Evolutionary conservation across 139 green algal species (phyloP).

Genomic region (Tetraselmis chui): DNA sequence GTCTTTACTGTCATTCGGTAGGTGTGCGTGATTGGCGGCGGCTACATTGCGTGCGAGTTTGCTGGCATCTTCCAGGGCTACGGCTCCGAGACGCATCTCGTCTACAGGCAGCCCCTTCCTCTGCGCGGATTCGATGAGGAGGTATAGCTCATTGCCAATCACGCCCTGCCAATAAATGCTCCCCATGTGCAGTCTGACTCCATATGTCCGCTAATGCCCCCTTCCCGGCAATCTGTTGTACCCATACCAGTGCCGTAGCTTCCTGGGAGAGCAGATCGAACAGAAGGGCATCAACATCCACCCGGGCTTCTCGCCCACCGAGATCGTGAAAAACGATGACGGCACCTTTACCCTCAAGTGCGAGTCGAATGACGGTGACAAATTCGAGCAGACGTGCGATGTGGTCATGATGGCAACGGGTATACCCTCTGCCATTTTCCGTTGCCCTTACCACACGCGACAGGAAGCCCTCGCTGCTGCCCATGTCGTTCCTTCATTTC

Average conservation of each 20-base stretch:
- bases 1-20: no score
- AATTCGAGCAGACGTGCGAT: slow-evolving; percentile 35
- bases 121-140: not conserved
- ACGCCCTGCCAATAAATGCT: no score
- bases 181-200: no score
- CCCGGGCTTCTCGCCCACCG: slow-evolving; percentile 26
- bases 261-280: slow-evolving; percentile 44
- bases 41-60: slow-evolving; percentile 98
- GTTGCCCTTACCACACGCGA: not conserved
- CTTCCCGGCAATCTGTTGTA: no score
- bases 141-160: no score
- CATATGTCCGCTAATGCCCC: no score
- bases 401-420: slow-evolving; percentile 37
- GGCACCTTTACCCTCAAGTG: not conserved
- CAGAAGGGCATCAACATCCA: slow-evolving; percentile 55
- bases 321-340: not conserved
- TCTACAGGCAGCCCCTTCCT: slow-evolving; percentile 43
- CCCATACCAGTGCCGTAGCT: slow-evolving; percentile 30
- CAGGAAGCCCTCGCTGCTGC: no score
- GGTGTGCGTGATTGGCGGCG: slow-evolving; percentile 68
- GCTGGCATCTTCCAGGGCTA: slow-evolving; percentile 87
- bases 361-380: slow-evolving; percentile 28
- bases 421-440: not conserved
- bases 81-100: slow-evolving; percentile 73
- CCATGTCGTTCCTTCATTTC: no score